phyloP scores from a whole-genome alignment of 148 eudicot genomes.

The Hydrangea macrophylla region DNA sequence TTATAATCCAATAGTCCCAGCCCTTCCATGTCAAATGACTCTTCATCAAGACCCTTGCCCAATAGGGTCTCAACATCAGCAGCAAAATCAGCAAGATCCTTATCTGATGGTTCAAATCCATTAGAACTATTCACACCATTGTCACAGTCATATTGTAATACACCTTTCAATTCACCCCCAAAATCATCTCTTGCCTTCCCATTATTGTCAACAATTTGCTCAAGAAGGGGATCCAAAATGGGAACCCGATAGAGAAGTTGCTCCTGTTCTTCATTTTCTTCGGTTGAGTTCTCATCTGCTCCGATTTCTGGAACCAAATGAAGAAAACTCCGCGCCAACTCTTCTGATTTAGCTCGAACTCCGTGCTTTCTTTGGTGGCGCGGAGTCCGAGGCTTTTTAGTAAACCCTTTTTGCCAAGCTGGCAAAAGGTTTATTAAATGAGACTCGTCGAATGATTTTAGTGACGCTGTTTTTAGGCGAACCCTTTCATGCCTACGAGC shows the following conservation, averaged over 20 bases:
- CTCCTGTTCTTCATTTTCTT: slow-evolving; percentile 69
- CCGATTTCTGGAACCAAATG: slow-evolving; percentile 64
- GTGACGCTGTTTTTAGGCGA: slow-evolving; percentile 61
- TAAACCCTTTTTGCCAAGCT: slow-evolving; percentile 70
- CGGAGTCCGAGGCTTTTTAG: slow-evolving; percentile 63
- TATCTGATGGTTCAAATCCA: slow-evolving; percentile 49
- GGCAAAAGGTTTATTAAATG: slow-evolving; percentile 27
- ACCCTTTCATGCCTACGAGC: slow-evolving; percentile 81
- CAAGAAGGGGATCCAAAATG: slow-evolving; percentile 60
- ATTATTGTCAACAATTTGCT: too few species aligned
- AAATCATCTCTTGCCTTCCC: too few species aligned
- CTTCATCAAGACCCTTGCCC: slow-evolving; percentile 73
- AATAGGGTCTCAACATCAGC: slow-evolving; percentile 79
- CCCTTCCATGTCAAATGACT: slow-evolving; percentile 59
- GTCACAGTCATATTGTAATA: too few species aligned
- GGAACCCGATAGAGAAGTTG: slow-evolving; percentile 74
- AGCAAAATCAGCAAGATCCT: slow-evolving; percentile 73
- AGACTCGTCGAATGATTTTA: slow-evolving; percentile 20
- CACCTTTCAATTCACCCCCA: too few species aligned
- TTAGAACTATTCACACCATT: slow-evolving; percentile 24
- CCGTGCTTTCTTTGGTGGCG: slow-evolving; percentile 44
- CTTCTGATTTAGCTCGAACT: too few species aligned
- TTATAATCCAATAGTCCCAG: slow-evolving; percentile 45
- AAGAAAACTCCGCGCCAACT: slow-evolving; percentile 22
- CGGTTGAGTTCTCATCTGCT: slow-evolving; percentile 44